These are phyloP conservation scores for Paecilomyces sp. DNA, from an alignment of 2,329 filamentous ascomycete species.

Conservation along the genomic window DNA sequence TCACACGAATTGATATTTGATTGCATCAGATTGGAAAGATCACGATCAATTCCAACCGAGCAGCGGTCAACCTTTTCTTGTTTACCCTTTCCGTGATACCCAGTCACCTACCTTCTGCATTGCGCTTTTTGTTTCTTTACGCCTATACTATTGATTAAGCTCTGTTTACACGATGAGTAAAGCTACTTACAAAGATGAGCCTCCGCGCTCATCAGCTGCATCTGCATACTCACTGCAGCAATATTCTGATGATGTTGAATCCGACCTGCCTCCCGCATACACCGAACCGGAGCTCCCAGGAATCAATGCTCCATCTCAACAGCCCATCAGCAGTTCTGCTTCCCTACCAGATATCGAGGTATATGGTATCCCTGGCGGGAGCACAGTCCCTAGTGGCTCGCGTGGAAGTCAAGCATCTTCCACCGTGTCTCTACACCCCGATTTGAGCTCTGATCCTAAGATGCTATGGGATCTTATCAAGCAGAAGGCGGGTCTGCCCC, in stretches of 20 bases:
- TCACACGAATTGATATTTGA: too few species aligned
- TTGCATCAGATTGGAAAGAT: too few species aligned
- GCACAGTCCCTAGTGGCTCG: background rate
- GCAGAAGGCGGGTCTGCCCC: conserved; percentile 42
- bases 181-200: background rate
- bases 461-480: conserved; percentile 41
- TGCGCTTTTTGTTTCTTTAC: background rate
- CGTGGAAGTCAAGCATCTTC: conserved; percentile 2
- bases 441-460: conserved; percentile 39
- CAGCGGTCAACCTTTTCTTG: background rate
- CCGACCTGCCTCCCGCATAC: background rate
- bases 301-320: background rate
- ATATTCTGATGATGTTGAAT: background rate
- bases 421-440: conserved; percentile 29
- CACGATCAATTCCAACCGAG: background rate
- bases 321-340: background rate
- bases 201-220: background rate
- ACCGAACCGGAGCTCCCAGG: background rate
- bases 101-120: background rate
- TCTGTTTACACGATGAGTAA: background rate
- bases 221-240: background rate
- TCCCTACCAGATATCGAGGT: background rate
- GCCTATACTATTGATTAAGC: background rate
- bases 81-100: background rate
- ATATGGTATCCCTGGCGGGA: conserved; percentile 1